Percentiles rank a stretch among this genome's conserved stretches.
Evolutionary conservation across 83 land plant genomes (phyloP).

Genomic region (Diphasiastrum complanatum): DNA sequence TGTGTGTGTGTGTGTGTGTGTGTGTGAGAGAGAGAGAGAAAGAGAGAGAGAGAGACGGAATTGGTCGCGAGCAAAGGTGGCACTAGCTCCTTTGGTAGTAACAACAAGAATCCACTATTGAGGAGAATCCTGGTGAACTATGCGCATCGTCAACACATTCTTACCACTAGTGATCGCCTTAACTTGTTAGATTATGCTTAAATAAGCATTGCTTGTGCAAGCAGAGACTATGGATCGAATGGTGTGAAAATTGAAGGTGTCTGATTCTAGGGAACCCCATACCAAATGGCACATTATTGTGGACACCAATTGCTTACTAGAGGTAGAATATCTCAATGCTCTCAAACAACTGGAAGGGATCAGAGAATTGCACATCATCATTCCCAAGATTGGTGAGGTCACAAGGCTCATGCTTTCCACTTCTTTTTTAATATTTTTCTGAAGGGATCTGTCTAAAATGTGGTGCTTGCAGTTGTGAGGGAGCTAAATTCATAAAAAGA

Average conservation of each 20-base stretch:
- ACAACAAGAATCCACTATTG: too few relatives aligned
- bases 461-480: constrained; percentile 25
- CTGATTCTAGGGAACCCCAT: not conserved
- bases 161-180: too few relatives aligned
- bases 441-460: not conserved
- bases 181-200: too few relatives aligned
- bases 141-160: too few relatives aligned
- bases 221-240: constrained; percentile 19
- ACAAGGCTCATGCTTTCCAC: not conserved
- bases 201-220: constrained; percentile 8
- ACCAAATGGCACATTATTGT: constrained; percentile 32
- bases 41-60: too few relatives aligned
- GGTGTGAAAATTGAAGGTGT: constrained; percentile 15
- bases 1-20: too few relatives aligned
- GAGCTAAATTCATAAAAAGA: constrained; percentile 30
- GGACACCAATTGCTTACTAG: constrained; percentile 33
- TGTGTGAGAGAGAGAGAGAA: too few relatives aligned
- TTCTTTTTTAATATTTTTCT: not conserved
- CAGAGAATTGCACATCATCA: constrained; percentile 29
- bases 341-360: constrained; percentile 33
- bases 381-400: constrained; percentile 32
- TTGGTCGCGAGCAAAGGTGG: too few relatives aligned
- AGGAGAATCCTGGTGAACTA: too few relatives aligned
- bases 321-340: constrained; percentile 20
- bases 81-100: too few relatives aligned